phyloP scores from a whole-genome alignment of 306 rosid genomes.

The Rosa chinensis region DNA sequence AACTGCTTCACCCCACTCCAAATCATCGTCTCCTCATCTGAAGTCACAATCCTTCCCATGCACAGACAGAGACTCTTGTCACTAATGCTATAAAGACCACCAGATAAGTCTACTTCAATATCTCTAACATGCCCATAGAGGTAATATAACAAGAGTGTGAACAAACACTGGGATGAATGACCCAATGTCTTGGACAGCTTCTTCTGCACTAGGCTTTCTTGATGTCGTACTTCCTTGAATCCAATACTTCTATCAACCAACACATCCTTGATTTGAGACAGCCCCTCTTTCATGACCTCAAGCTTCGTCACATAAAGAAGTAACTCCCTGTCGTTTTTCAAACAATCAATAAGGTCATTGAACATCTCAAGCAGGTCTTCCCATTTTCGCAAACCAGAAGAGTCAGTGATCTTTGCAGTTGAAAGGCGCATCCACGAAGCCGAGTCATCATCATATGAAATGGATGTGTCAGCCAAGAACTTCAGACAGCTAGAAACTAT shows the following conservation, averaged over 20 bases:
- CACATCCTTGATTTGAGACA: conserved; percentile 74
- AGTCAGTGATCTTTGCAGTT: conserved; percentile 37
- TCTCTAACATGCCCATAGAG: conserved; percentile 62
- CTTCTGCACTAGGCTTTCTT: conserved; percentile 67
- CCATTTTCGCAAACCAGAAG: conserved; percentile 61
- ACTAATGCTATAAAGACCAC: conserved; percentile 50
- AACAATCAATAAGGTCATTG: conserved; percentile 57
- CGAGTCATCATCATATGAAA: conserved; percentile 40
- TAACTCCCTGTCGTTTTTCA: conserved; percentile 48
- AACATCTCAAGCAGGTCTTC: conserved; percentile 82
- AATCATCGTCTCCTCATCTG: conserved; percentile 61
- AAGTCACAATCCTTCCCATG: conserved; percentile 80
- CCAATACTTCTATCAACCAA: conserved; percentile 59
- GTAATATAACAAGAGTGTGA: conserved; percentile 69
- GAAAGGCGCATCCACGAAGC: conserved; percentile 82
- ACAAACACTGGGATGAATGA: conserved; percentile 79
- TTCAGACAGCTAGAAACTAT: conserved; percentile 66
- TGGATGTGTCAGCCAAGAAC: conserved; percentile 45
- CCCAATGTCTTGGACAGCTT: conserved; percentile 79
- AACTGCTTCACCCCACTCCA: conserved; percentile 80
- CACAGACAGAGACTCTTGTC: conserved; percentile 47
- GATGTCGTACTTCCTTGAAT: conserved; percentile 66
- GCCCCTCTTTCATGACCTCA: conserved; percentile 79
- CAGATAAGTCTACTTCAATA: conserved; percentile 71
- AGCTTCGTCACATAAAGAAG: conserved; percentile 53